Evolutionary conservation across 176 grass and related monocot genomes (phyloP), one percentile per base, ranked within the genome.

Genomic region (Guadua angustifolia): DNA sequence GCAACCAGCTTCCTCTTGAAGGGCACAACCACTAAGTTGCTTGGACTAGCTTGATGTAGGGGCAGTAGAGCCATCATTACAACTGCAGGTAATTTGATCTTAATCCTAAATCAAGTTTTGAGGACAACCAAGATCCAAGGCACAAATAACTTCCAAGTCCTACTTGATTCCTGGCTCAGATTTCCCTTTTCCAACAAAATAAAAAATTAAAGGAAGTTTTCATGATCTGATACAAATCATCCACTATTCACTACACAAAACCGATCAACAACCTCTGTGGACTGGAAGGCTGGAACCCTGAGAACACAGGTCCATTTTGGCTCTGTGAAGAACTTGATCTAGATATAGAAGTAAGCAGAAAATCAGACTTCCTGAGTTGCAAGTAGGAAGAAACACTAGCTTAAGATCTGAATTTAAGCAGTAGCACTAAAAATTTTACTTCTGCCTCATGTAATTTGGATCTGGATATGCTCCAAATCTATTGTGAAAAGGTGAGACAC

Each of bases 181-280:
- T 57, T 57, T n/a, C 53, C 53, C 19, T 57, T n/a, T 57, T 57
- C 53, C 53, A 57, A n/a, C 53, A 57, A 68, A 70, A 70, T 25
- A 9, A 25, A 24, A 45, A 11, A 24, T 9, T 3, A 21, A 56
- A 56, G 19, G 44, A 44, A 70, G 0, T 45, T 67, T 10, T 14
- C 11, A 45, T n/a, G 40, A 45, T 46, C n/a, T 12, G 1, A 12
- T 32, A 63, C 12, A 63, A 63, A 63, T 2, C 60, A 24, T 9
- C 5, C 56, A 59, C 5, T 19, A 18, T 18, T 53, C 51, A 53
- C n/a, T 12, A 24, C 56, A 24, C 56, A 59, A 59, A 59, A 59
- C 56, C 9, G 9, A 59, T 59, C 56, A 58, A 58, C 47, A 50
- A 50, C 47, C 47, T 16, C 47, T 50, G 4, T 15, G 47, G 47